Percentiles rank a stretch among this genome's conserved stretches.
These are phyloP conservation scores for Naganishia vaughanmartiniae DNA, from an alignment of 768 basidiomycete species.

Conservation along the genomic window DNA sequence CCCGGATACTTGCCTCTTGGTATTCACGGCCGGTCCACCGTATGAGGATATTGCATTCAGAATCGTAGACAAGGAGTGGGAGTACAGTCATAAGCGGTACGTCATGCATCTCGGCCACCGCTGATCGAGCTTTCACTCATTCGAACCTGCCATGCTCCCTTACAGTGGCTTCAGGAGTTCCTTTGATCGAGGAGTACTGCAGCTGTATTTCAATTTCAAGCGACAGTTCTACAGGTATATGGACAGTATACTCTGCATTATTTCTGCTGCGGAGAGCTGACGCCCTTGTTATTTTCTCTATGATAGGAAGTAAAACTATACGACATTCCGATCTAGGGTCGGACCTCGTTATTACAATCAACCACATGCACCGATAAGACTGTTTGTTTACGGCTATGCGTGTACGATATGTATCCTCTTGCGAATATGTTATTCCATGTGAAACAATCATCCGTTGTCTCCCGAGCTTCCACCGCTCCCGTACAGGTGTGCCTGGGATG, in stretches of 20 bases:
- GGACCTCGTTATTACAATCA: background rate
- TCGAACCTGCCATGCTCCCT: background rate
- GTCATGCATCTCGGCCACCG: slow-evolving; percentile 23
- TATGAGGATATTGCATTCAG: slow-evolving; percentile 99
- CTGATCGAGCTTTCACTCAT: background rate
- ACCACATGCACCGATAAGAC: background rate
- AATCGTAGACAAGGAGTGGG: slow-evolving; percentile 97
- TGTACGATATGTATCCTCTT: background rate
- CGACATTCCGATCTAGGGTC: background rate
- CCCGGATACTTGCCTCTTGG: slow-evolving; percentile 86
- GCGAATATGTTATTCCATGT: slow-evolving; percentile 1
- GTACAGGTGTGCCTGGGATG: no score
- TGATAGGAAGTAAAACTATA: slow-evolving; percentile 17
- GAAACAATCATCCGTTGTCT: background rate
- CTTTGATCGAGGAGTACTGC: slow-evolving; percentile 93
- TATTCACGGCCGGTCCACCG: slow-evolving; percentile 94
- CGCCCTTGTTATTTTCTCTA: background rate
- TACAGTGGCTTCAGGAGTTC: slow-evolving; percentile 88
- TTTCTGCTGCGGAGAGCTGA: background rate
- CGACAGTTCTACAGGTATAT: slow-evolving; percentile 33
- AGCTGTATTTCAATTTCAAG: slow-evolving; percentile 88
- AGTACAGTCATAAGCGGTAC: slow-evolving; percentile 92
- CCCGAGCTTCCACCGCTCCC: background rate
- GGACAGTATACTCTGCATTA: background rate
- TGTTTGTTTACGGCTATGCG: background rate